Percentiles rank a stretch among this genome's conserved stretches.
phyloP scores from a whole-genome alignment of 352 stramenopile genomes.

The Phytophthora pseudosyringae region DNA sequence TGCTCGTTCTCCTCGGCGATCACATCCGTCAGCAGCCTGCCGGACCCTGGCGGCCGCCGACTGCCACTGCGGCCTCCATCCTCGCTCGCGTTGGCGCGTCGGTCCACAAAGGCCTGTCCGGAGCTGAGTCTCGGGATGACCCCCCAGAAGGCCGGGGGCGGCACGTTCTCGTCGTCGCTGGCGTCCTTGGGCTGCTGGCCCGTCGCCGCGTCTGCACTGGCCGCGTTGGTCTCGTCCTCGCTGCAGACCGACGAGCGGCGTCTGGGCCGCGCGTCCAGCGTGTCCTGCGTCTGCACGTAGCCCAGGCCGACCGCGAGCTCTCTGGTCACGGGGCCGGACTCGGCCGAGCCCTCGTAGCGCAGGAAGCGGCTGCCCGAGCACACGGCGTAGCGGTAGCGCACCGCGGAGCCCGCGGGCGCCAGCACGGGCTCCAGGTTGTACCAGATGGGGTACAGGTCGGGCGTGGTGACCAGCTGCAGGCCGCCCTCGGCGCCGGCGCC shows the following conservation, averaged over 20 bases:
- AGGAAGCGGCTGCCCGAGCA: conserved; percentile 82
- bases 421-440: conserved; percentile 89
- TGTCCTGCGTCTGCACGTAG: conserved; percentile 81
- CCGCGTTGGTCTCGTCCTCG: conserved; percentile 22
- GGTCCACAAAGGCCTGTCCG: conserved; percentile 84
- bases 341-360: conserved; percentile 69
- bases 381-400: conserved; percentile 88
- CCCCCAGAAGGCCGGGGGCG: conserved; percentile 46
- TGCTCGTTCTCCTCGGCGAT: conserved; percentile 60
- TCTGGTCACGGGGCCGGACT: conserved; percentile 40
- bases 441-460: conserved; percentile 89
- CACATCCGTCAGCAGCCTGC: conserved; percentile 45
- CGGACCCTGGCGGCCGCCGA: conserved; percentile 17
- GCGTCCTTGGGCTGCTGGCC: conserved; percentile 4
- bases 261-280: conserved; percentile 55
- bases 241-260: conserved; percentile 27
- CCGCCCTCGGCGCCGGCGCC: conserved; percentile 47
- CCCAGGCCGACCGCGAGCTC: conserved; percentile 64
- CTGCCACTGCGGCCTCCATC: conserved; percentile 32
- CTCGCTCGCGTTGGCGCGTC: conserved; percentile 58
- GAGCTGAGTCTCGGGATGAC: conserved; percentile 84
- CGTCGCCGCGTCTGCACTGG: conserved; percentile 6
- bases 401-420: conserved; percentile 59
- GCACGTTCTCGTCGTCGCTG: conserved; percentile 33
- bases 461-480: conserved; percentile 86